Evolutionary conservation across 495 filamentous ascomycete genomes (phyloP), one percentile per base, ranked within the genome.

Genomic region (Daldinia bambusicola): DNA sequence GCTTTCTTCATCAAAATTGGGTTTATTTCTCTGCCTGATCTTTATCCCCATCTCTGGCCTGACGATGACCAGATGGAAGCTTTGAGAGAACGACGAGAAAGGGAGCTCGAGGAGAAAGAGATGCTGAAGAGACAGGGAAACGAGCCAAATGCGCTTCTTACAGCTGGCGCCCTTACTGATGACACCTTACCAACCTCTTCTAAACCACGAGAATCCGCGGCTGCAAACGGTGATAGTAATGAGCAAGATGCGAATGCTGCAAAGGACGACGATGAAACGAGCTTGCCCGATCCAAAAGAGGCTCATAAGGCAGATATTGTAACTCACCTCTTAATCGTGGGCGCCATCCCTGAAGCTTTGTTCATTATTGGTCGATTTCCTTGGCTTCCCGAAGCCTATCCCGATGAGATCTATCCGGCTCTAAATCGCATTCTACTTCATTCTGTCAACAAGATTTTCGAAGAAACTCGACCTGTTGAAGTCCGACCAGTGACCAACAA

Each of bases 1-100:
- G 93, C 96, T 0, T 82, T 98, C 30, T 87, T 99, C 41, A 97
- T 99, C 80, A 98, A 98, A 79, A 91, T 97, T 55, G 96, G 96
- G 22, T 98, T 99, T 78, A 93, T 99, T 65, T 97, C 94, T n/a
- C 83, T 99, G 2, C 87, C 88, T 41, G 95, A 98, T 74, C 82
- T 99, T 20, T 98, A 97, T 77, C 90, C 94, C 38, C 96, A 98
- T 75, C 89, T 98, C 4, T 94, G 93, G 86, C 92, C 96, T 20
- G 82, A 84, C 0, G 95, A 98, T 69, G 89, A 92, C 18, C 84
- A 87, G 3, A 98, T 98, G 95, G 84, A 90, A 50, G 82, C 75
- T 0, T 77, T 95, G 31, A 87, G 86, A 68, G 83, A 86, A 26
- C 84, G 88, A 65, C 89, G 90, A 68, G 82, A 88, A 77, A 89